Conservation (phyloP, 1,139 yeast genomes). For the Saccharomycopsis crataegensis region DNA sequence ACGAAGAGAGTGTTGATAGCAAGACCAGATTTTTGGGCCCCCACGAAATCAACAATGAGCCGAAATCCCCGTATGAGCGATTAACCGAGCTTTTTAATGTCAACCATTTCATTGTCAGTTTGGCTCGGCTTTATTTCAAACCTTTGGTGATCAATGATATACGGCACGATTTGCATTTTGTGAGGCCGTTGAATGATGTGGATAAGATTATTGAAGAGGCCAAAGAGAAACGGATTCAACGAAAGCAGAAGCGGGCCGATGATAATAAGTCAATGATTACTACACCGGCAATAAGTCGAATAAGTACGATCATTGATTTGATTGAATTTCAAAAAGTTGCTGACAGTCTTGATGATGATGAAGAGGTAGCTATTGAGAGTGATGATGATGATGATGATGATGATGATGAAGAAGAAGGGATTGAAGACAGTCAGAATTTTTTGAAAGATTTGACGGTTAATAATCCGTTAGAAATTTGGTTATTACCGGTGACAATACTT, state of each 20-base stretch:
- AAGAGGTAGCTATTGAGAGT: background rate
- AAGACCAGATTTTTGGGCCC: constrained; percentile 36
- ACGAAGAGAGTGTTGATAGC: constrained; percentile 15
- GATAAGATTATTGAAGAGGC: constrained; percentile 14
- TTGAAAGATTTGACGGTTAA: background rate
- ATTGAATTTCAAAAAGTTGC: background rate
- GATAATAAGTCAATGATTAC: background rate
- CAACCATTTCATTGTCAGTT: constrained; percentile 80
- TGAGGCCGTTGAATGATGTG: constrained; percentile 8
- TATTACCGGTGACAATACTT: constrained; percentile 7
- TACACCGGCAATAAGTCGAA: background rate
- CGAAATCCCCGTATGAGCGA: constrained; percentile 72
- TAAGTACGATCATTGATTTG: no score
- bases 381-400: background rate
- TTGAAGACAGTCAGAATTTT: no score
- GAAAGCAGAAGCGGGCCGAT: constrained; percentile 23
- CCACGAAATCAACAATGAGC: constrained; percentile 32
- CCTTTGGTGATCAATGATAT: constrained; percentile 80
- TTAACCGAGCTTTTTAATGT: constrained; percentile 90
- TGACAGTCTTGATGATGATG: background rate
- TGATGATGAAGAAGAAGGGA: background rate
- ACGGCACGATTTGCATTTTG: constrained; percentile 20
- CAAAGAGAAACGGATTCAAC: constrained; percentile 31
- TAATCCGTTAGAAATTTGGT: constrained; percentile 1
- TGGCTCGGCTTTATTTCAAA: constrained; percentile 90